Percentiles rank a stretch among this genome's conserved stretches.
phyloP scores from a whole-genome alignment of 2,329 filamentous ascomycete genomes.

The Rutstroemia sp. region DNA sequence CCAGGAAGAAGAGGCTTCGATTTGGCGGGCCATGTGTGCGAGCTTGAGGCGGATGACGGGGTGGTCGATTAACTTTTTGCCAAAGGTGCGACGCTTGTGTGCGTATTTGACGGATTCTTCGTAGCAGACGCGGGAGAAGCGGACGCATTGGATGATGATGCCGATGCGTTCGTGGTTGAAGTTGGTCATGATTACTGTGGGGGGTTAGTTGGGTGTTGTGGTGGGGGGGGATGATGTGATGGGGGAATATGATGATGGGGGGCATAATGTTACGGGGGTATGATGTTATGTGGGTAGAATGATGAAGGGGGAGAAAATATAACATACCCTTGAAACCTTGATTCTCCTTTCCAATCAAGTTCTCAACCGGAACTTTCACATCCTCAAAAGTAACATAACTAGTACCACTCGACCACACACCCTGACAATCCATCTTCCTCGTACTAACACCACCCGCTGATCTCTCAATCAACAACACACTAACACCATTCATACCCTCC shows the following conservation, averaged over 20 bases:
- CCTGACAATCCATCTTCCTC: constrained; percentile 95
- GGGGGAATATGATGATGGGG: no score
- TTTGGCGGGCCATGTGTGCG: constrained; percentile 95
- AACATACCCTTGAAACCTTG: constrained; percentile 77
- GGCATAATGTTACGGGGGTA: no score
- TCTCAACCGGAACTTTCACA: constrained; percentile 99
- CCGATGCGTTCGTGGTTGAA: constrained; percentile 99
- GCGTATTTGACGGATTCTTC: constrained; percentile 96
- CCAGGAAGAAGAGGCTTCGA: constrained; percentile 96
- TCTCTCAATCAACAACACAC: constrained; percentile 86
- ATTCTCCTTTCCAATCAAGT: constrained; percentile 95
- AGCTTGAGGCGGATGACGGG: constrained; percentile 97
- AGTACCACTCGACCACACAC: constrained; percentile 90
- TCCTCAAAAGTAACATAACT: constrained; percentile 98
- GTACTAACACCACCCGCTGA: constrained; percentile 78
- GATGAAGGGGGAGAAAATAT: neutral
- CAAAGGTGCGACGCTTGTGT: constrained; percentile 94
- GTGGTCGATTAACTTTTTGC: constrained; percentile 93
- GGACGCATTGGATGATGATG: constrained; percentile 94
- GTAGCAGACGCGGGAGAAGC: constrained; percentile 94
- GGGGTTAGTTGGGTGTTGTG: constrained; percentile 7
- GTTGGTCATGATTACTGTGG: constrained; percentile 90
- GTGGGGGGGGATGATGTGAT: neutral
- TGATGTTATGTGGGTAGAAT: no score
- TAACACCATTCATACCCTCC: constrained; percentile 86